Base-by-base conservation (phyloP, 1,139 yeast species). In the Magnusiomyces magnusii region DNA sequence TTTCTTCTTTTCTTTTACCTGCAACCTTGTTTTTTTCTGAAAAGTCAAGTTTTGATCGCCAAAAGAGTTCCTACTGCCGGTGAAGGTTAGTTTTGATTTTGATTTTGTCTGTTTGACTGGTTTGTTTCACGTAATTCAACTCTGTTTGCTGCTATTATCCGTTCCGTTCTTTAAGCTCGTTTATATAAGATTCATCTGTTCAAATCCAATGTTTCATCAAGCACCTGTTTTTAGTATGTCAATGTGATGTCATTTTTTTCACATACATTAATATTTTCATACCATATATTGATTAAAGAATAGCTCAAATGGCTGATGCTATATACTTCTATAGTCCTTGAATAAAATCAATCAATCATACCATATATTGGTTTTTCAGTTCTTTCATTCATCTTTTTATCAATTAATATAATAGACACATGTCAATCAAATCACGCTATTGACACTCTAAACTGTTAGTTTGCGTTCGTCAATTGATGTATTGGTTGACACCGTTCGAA, bases 61-160 rank as follows among this genome's bases (percentile, higher is more conserved):
- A 27, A 13, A 21, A 27, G 13, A 23, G 31, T 31, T 25, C 24
- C 5, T 24, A 47, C 31, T 47, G 23, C 15, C 17, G 51, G 51
- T 47, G 51, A 47, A 47, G 51, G 51, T 47, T 17, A 47, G 51
- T 47, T 47, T 47, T 47, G 27, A 13, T 31, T 31, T 31, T 7
- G 10, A 31, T 31, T 31, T 31, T 13, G 13, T 31, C 36, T 31
- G 36, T 31, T 31, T 31, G 36, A 7, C 13, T 13, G 13, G 7
- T 31, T 31, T n/a, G n/a, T n/a, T n/a, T n/a, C n/a, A n/a, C n/a
- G n/a, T n/a, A n/a, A n/a, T n/a, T n/a, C n/a, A n/a, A n/a, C n/a
- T n/a, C n/a, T n/a, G n/a, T n/a, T n/a, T n/a, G n/a, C n/a, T n/a
- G n/a, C n/a, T n/a, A n/a, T n/a, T n/a, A n/a, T n/a, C n/a, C n/a